Base-by-base conservation (phyloP, 805 yeast species). In the Cyberlindnera nakhonratchasimensis region DNA sequence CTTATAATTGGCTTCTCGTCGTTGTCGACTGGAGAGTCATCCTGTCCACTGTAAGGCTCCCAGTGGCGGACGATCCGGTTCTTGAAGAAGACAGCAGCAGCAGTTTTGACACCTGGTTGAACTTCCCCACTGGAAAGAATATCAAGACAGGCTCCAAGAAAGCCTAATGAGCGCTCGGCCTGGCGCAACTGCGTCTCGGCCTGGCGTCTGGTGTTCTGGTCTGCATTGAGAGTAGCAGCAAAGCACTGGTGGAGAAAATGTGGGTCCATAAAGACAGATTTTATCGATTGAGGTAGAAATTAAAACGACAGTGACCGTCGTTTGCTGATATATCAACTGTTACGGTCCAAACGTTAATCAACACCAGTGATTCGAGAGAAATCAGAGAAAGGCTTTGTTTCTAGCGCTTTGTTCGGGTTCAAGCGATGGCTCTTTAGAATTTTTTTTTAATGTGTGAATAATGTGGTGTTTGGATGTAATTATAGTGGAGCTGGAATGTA, bases 51-150 rank as follows among this genome's bases (percentile, higher is more conserved):
- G 11, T 61, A 43, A 2, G 43, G 34, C 16, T 48, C 57, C 97
- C 97, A 90, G 39, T 75, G 71, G 28, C 76, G 71, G 13, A 71
- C 66, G 18, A 88, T 71, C 43, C 80, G 72, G 62, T 91, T 90
- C 61, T 91, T 91, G 62, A 88, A 77, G 62, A 79, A 87, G 5
- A 91, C 80, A 0, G 93, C 89, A 2, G 95, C 83, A 11, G 95
- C 86, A 37, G 78, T 67, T 52, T 80, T 75, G 37, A 84, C 71
- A 19, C 70, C 75, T 2, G 64, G 62, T 6, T 77, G 67, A 13
- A 74, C 79, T 14, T 72, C 76, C 6, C 64, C 64, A 17, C 77
- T 74, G 14, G 74, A 59, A 16, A 88, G 71, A 39, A 89, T 82
- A 57, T 86, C 91, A 35, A 91, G 66, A 61, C 96, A 86, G 2